Conservation (phyloP, 345 rosid species). For the Draba incana region DNA sequence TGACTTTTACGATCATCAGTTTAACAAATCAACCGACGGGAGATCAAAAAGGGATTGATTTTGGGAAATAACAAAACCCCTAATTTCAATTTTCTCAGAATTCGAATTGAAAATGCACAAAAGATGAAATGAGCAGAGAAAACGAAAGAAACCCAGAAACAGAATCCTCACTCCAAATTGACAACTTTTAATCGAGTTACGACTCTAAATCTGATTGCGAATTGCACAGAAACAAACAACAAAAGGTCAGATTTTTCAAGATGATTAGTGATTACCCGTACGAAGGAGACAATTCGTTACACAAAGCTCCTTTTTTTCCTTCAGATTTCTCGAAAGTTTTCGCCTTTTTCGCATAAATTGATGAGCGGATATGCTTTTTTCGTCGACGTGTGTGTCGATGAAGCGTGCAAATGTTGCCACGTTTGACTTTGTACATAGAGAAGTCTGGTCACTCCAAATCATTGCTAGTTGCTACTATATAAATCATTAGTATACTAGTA, state of each 20-base stretch:
- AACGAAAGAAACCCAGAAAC: constrained; percentile 19
- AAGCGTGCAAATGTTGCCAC: constrained; percentile 46
- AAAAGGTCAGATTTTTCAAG: constrained; percentile 14
- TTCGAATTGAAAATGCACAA: constrained; percentile 5
- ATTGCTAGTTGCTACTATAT: neutral
- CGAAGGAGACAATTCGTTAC: constrained; percentile 29
- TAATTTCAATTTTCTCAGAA: constrained; percentile 8
- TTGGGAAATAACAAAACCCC: constrained; percentile 3
- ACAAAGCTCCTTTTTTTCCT: neutral
- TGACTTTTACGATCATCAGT: neutral
- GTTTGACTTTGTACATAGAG: constrained; percentile 35
- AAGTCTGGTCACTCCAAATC: constrained; percentile 30
- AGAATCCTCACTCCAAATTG: constrained; percentile 16
- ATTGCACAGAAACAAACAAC: neutral
- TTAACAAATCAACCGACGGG: neutral
- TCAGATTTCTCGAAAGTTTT: neutral
- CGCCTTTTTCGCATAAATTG: neutral
- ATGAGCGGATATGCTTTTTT: constrained; percentile 41
- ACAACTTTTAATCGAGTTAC: neutral
- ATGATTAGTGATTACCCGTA: constrained; percentile 23
- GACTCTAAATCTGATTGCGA: constrained; percentile 1
- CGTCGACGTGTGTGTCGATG: constrained; percentile 36
- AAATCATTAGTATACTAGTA: neutral
- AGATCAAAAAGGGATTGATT: neutral
- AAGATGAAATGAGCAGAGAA: constrained; percentile 16